phyloP scores from a whole-genome alignment of 345 rosid species.

The Euclidium syriacum region DNA sequence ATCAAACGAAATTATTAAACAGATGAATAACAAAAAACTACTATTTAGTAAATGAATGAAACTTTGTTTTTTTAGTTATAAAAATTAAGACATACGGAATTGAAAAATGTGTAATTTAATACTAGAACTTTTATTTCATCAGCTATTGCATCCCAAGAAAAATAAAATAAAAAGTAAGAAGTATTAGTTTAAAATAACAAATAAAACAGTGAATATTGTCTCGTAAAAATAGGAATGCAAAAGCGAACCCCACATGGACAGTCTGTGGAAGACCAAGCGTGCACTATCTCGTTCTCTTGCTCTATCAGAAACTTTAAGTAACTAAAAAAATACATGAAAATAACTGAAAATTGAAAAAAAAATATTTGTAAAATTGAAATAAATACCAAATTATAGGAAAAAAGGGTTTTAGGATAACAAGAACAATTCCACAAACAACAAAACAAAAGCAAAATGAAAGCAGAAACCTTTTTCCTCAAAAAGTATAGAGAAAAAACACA shows the following conservation, averaged over 20 bases:
- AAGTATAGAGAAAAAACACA: conserved; percentile 25
- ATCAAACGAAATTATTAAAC: too few species aligned
- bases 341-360: not conserved
- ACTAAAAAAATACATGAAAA: not conserved
- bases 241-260: conserved; percentile 37
- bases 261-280: conserved; percentile 34
- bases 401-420: not conserved
- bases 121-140: too few species aligned
- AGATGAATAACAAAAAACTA: too few species aligned
- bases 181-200: too few species aligned
- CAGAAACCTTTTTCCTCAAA: conserved; percentile 29
- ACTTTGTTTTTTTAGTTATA: too few species aligned
- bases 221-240: not conserved
- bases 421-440: conserved; percentile 14
- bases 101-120: too few species aligned
- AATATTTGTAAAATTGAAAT: not conserved
- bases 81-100: too few species aligned
- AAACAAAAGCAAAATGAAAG: conserved; percentile 30
- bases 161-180: too few species aligned
- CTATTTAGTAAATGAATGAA: too few species aligned
- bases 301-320: not conserved
- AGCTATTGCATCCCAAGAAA: too few species aligned
- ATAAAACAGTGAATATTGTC: not conserved
- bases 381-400: not conserved
- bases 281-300: conserved; percentile 16